phyloP scores from a whole-genome alignment of 108 stramenopile species.

The Skeletonema marinoi region DNA sequence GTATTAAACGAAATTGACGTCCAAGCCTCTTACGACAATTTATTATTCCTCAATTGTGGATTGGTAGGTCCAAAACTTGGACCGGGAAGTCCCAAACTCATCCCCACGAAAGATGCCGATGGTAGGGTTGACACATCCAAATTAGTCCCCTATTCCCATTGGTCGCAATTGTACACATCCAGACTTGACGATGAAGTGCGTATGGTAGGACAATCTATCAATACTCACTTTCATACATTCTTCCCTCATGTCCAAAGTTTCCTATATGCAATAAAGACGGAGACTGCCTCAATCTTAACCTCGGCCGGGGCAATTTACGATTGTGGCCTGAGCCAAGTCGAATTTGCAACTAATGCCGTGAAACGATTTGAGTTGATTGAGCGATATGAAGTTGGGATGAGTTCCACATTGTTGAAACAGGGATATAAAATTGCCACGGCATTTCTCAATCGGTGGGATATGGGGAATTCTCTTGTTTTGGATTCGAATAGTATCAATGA shows the following conservation, averaged over 20 bases:
- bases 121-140: not conserved
- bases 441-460: slow-evolving; percentile 40
- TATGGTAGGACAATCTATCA: slow-evolving; percentile 50
- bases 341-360: slow-evolving; percentile 11
- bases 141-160: slow-evolving; percentile 43
- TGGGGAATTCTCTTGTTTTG: slow-evolving; percentile 27
- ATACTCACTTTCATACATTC: slow-evolving; percentile 48
- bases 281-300: slow-evolving; percentile 34
- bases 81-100: slow-evolving; percentile 19
- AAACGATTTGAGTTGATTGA: slow-evolving; percentile 44
- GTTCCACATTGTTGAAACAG: slow-evolving; percentile 26
- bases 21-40: slow-evolving; percentile 45
- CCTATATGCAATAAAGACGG: slow-evolving; percentile 42
- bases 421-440: slow-evolving; percentile 46
- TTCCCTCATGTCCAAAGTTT: slow-evolving; percentile 57
- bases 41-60: slow-evolving; percentile 61
- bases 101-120: not conserved
- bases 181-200: slow-evolving; percentile 36
- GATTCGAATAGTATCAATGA: slow-evolving; percentile 18
- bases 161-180: slow-evolving; percentile 49
- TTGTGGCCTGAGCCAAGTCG: slow-evolving; percentile 43
- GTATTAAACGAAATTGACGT: slow-evolving; percentile 25
- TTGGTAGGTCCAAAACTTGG: slow-evolving; percentile 51
- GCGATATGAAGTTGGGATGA: slow-evolving; percentile 59
- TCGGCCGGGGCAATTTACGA: slow-evolving; percentile 50